These are phyloP conservation scores for Aspergillus amoenus DNA, from an alignment of 2,329 filamentous ascomycete species.

Conservation along the genomic window DNA sequence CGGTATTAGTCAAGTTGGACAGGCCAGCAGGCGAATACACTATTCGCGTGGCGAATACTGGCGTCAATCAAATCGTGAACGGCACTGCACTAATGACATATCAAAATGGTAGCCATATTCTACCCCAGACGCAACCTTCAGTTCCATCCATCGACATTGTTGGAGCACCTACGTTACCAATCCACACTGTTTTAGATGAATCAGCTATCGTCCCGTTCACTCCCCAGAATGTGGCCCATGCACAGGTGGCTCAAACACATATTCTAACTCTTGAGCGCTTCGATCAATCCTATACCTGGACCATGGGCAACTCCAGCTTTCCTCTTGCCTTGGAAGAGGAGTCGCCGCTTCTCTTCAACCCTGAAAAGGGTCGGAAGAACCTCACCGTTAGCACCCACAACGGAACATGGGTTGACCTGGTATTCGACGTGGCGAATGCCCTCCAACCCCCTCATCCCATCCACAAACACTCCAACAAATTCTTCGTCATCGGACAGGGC, in stretches of 20 bases:
- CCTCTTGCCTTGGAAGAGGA: constrained; percentile 39
- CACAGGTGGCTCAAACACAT: constrained; percentile 47
- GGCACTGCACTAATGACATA: constrained; percentile 52
- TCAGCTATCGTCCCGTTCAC: constrained; percentile 48
- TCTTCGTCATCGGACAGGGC: constrained; percentile 57
- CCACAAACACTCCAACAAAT: constrained; percentile 65
- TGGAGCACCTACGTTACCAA: constrained; percentile 42
- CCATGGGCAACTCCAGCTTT: constrained; percentile 44
- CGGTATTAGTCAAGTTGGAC: constrained; percentile 43
- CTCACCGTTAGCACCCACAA: constrained; percentile 51
- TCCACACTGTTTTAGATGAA: constrained; percentile 48
- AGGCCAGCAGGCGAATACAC: constrained; percentile 50
- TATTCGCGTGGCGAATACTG: constrained; percentile 52
- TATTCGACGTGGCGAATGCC: constrained; percentile 47
- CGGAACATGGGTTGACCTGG: constrained; percentile 57
- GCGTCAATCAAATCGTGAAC: constrained; percentile 54
- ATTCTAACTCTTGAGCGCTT: constrained; percentile 33
- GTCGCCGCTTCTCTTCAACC: constrained; percentile 50
- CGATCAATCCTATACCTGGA: constrained; percentile 53
- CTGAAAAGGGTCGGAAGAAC: constrained; percentile 40
- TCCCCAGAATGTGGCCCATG: constrained; percentile 40
- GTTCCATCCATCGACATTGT: constrained; percentile 51
- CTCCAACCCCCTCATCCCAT: constrained; percentile 60
- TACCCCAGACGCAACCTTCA: constrained; percentile 22
- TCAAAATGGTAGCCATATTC: constrained; percentile 17